Base-by-base conservation (phyloP, 805 yeast genomes). In the Yamadazyma scolyti region DNA sequence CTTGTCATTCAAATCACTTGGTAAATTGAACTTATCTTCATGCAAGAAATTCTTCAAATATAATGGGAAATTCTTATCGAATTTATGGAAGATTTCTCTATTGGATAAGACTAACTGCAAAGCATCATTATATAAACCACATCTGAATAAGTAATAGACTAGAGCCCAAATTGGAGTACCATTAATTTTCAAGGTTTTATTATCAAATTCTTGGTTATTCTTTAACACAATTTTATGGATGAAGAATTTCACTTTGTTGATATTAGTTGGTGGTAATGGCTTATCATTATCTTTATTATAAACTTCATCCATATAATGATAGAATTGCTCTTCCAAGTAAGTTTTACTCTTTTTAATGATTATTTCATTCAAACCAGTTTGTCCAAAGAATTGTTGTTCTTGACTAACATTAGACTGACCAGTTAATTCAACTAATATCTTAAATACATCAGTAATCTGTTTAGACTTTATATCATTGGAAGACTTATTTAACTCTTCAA, bases 151-250 rank as follows among this genome's bases (percentile, higher is more conserved):
- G 56, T 85, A 90, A 52, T 82, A 93, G 8, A 93, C 60, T 22
- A 87, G 61, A 0, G 96, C 96, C 98, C 98, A 90, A n/a, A 93
- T 75, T 7, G 97, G 97, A 1, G 75, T 65, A 11, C 88, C 88
- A 56, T 90, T 89, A 15, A 87, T 79, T 33, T 49, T 49, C 34
- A 63, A 47, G 1, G 70, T 63, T 33, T 54, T 55, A n/a, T 50
- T 49, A 37, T 46, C 41, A 23, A 54, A 39, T 13, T 55, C 56
- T 16, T 45, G 36, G 21, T 47, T 46, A 40, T 61, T 60, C 33
- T 54, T 58, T 28, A 50, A 39, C 23, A 64, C 52, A 14, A 66
- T 49, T 33, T 59, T 58, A 37, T 64, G 48, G 25, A 65, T 64
- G 41, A 84, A 72, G 30, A 82, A 76, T 37, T 73, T 72, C 19